phyloP scores from a whole-genome alignment of 2,329 filamentous ascomycete genomes.

The Cladorrhinum sp. region DNA sequence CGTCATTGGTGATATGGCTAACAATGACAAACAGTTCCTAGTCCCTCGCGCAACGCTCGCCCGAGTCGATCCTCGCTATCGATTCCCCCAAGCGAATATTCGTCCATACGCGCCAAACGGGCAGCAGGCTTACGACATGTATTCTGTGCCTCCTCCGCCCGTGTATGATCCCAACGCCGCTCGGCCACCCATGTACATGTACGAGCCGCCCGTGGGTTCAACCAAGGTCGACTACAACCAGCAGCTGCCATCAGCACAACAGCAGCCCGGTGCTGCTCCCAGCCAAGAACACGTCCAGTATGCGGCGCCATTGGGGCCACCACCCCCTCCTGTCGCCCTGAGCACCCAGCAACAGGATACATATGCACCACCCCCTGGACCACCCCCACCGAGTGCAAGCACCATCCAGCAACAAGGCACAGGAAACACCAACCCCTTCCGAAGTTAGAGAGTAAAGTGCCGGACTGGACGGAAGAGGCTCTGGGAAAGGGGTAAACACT shows the following conservation, averaged over 20 bases:
- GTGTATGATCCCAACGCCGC: constrained; percentile 54
- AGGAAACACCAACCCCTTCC: constrained; percentile 23
- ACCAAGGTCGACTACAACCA: constrained; percentile 55
- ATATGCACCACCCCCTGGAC: constrained; percentile 8
- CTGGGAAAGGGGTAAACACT: not conserved
- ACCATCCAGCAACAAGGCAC: constrained; percentile 12
- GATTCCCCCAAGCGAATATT: constrained; percentile 41
- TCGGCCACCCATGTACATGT: constrained; percentile 56
- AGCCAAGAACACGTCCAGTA: constrained; percentile 33
- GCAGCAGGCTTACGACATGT: constrained; percentile 46
- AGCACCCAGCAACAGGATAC: not conserved
- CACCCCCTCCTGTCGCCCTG: constrained; percentile 34
- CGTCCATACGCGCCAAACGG: constrained; percentile 37
- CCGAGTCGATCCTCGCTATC: constrained; percentile 49
- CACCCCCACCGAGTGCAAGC: not conserved
- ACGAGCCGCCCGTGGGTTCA: constrained; percentile 43
- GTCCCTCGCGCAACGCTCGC: constrained; percentile 46
- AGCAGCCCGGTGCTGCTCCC: not conserved
- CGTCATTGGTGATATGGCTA: not conserved
- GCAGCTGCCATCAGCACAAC: constrained; percentile 34
- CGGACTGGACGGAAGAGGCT: not conserved
- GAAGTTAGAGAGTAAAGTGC: constrained; percentile 16
- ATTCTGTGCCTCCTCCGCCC: constrained; percentile 52
- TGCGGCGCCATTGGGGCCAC: constrained; percentile 49
- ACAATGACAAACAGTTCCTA: constrained; percentile 43